Evolutionary conservation across 2,329 filamentous ascomycete species (phyloP), one percentile per base, ranked within the genome.

Genomic region (Fusarium penzigii): DNA sequence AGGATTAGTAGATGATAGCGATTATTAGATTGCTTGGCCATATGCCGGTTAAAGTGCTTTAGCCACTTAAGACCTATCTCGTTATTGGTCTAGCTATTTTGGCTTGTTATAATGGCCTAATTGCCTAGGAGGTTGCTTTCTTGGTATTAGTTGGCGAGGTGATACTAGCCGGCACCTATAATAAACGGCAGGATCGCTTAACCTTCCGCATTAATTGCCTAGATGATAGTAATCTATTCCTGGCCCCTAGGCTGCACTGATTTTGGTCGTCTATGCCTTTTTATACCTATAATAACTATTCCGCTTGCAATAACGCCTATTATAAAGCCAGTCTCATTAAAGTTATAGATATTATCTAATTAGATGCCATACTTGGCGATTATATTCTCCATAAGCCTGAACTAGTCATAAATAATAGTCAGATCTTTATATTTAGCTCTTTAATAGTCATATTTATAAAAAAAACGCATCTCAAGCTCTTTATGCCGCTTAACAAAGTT

Each of bases 51-150:
- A 59, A 74, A 73, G 60, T 72, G 57, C 61, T 70, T 34, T 38
- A 73, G 56, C 71, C 55, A 75, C 17, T 56, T 44, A 43, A 75
- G 52, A 29, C 65, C 64, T 42, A 68, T 65, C 50, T 70, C 25
- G 60, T 73, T 67, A 45, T 54, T 68, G 7, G 64, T 73, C 66
- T 48, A 74, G 48, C 69, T 57, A 55, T 72, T 74, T 32, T 54
- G 53, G 47, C 56, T 68, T 14, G 66, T 51, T 49, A 55, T 48
- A 39, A 72, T 67, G 29, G 53, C 51, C 65, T 46, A 72, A 44
- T 71, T 40, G 17, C 46, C n/a, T 39, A 53, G 62, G 36, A 71
- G 53, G 48, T 43, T 55, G 10, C 43, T 59, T 25, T 67, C 52
- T 20, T 54, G n/a, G 46, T 56, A 61, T 55, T 39, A 61, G 20